Evolutionary conservation across 176 grass and related monocot species (phyloP).

Genomic region (Phragmites australis): DNA sequence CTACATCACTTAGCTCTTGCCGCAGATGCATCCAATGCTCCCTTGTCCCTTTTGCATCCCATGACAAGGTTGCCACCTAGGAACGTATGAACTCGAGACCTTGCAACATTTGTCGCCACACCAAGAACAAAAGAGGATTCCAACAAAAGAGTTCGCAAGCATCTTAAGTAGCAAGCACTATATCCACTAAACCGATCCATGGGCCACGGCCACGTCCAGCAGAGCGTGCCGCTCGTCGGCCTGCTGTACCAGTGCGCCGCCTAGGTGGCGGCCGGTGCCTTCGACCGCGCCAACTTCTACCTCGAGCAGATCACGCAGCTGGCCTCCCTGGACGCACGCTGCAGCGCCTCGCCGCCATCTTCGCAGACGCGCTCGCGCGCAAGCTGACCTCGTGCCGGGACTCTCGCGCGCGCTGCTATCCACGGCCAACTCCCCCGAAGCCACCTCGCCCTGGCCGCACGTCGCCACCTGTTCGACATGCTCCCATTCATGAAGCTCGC

Average conservation of each 20-base stretch:
- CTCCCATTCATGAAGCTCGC: constrained; percentile 71
- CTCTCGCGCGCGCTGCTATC: constrained; percentile 40
- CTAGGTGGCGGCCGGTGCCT: constrained; percentile 40
- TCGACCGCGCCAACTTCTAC: constrained; percentile 47
- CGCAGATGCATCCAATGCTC: constrained; percentile 25
- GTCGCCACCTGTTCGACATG: constrained; percentile 46
- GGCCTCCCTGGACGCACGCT: constrained; percentile 51
- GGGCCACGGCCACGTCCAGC: constrained; percentile 1
- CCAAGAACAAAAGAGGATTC: background rate
- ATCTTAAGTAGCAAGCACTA: background rate
- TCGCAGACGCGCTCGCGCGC: constrained; percentile 64
- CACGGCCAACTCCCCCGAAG: background rate
- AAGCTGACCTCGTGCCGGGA: constrained; percentile 31
- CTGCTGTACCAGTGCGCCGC: constrained; percentile 54
- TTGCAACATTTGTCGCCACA: constrained; percentile 22
- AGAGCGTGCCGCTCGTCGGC: constrained; percentile 38
- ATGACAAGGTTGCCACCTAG: constrained; percentile 31
- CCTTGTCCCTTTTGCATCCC: background rate
- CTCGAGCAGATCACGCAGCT: constrained; percentile 57
- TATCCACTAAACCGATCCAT: background rate
- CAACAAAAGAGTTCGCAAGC: constrained; percentile 9
- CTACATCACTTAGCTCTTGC: constrained; percentile 37
- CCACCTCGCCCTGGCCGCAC: constrained; percentile 30
- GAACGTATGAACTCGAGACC: constrained; percentile 44
- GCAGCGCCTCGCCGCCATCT: constrained; percentile 62